Conservation (phyloP, 345 rosid genomes). For the Hibiscus tridactylites region DNA sequence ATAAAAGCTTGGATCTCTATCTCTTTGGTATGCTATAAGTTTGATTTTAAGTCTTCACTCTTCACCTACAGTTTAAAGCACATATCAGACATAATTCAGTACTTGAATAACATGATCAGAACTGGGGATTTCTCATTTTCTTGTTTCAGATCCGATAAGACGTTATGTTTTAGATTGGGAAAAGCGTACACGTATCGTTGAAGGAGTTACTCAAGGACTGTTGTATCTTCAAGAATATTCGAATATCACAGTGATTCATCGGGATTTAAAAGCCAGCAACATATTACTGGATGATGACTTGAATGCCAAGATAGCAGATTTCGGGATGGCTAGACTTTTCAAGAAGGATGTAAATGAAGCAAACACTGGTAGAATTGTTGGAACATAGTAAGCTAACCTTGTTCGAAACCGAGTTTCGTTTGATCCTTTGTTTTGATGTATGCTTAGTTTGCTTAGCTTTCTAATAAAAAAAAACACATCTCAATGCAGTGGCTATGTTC, state of each 20-base stretch:
- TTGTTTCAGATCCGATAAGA: not conserved
- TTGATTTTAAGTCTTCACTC: not conserved
- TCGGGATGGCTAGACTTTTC: slow-evolving; percentile 10
- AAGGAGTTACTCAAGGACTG: slow-evolving; percentile 24
- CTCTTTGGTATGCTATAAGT: slow-evolving; percentile 16
- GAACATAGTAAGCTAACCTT: no score
- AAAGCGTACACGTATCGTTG: not conserved
- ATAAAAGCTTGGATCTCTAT: slow-evolving; percentile 20
- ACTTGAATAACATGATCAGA: not conserved
- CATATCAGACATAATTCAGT: not conserved
- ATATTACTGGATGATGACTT: not conserved
- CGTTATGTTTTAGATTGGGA: not conserved
- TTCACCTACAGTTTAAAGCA: not conserved
- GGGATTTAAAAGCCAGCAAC: slow-evolving; percentile 15
- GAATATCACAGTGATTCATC: slow-evolving; percentile 13
- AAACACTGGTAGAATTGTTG: not conserved
- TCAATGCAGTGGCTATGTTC: slow-evolving; percentile 14
- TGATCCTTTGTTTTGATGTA: not conserved
- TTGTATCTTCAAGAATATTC: slow-evolving; percentile 29
- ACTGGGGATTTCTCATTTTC: not conserved
- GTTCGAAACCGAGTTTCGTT: not conserved
- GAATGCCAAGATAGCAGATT: slow-evolving; percentile 7
- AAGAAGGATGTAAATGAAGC: not conserved
- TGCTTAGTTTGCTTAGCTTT: not conserved
- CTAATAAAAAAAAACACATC: not conserved